Evolutionary conservation across 1,284 basidiomycete species (phyloP).

Genomic region (Afroboletus lepidellus): DNA sequence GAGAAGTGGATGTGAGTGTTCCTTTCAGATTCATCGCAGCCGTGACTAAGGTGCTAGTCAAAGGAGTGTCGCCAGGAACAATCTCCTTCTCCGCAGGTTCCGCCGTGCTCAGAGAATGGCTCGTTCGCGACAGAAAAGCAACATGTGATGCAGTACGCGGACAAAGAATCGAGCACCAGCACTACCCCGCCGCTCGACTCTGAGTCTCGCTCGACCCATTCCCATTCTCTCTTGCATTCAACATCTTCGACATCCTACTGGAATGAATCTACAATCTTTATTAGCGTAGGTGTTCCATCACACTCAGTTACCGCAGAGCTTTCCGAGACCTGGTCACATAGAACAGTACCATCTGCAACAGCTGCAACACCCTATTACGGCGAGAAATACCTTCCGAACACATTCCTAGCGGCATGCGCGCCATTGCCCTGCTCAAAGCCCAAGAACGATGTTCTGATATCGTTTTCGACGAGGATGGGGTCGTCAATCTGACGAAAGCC

Average conservation of each 20-base stretch:
- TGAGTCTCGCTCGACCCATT: no score
- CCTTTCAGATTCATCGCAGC: no score
- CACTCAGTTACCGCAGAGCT: not conserved
- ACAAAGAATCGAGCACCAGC: not conserved
- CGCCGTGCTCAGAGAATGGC: not conserved
- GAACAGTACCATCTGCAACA: constrained; percentile 21
- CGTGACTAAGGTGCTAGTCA: not conserved
- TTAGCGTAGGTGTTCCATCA: constrained; percentile 10
- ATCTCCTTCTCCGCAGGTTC: not conserved
- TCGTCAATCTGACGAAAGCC: constrained; percentile 17
- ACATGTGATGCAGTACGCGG: not conserved
- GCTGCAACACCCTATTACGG: constrained; percentile 13
- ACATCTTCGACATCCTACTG: constrained; percentile 1
- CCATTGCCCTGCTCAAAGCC: constrained; percentile 17
- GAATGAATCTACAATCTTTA: constrained; percentile 2
- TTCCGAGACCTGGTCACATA: constrained; percentile 1
- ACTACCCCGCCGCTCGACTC: not conserved
- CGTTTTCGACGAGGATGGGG: constrained; percentile 14
- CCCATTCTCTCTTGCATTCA: not conserved
- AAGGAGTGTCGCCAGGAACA: not conserved
- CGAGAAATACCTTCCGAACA: constrained; percentile 23
- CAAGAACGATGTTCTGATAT: constrained; percentile 10
- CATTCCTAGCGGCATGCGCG: constrained; percentile 26
- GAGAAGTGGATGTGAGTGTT: constrained; percentile 9
- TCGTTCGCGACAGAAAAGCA: not conserved